Percentiles rank a stretch among this genome's conserved stretches.
Evolutionary conservation across 2,329 filamentous ascomycete species (phyloP).

Genomic region (Epichloe gansuensis): DNA sequence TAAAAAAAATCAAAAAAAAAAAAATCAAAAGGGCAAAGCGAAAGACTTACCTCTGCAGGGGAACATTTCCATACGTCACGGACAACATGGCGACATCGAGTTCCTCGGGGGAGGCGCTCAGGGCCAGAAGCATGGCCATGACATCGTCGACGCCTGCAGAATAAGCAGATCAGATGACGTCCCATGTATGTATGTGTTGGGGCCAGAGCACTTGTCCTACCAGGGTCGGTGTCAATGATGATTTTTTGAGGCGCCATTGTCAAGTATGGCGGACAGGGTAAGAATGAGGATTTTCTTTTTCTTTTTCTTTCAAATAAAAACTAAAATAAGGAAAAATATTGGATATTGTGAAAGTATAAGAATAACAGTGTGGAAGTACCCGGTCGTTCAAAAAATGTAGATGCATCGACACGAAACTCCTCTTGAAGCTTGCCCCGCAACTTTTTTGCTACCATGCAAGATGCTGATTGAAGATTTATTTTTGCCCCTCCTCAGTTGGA

Average conservation of each 20-base stretch:
- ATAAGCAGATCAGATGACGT: neutral
- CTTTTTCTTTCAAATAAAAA: too few species aligned
- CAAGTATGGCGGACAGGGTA: neutral
- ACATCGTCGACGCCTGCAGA: slow-evolving; percentile 70
- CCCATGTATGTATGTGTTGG: slow-evolving; percentile 5
- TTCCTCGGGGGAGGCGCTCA: slow-evolving; percentile 74
- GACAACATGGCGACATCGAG: slow-evolving; percentile 77
- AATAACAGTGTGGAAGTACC: neutral
- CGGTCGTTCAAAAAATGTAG: neutral
- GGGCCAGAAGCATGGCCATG: slow-evolving; percentile 73
- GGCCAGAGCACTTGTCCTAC: slow-evolving; percentile 28
- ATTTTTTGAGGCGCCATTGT: slow-evolving; percentile 59
- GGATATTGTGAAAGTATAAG: neutral
- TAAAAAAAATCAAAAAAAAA: neutral
- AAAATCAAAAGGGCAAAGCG: neutral
- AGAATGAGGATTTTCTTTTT: too few species aligned
- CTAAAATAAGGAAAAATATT: neutral
- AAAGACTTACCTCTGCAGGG: slow-evolving; percentile 56
- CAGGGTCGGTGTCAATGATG: slow-evolving; percentile 91
- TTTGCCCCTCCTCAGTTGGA: too few species aligned
- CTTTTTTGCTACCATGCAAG: neutral
- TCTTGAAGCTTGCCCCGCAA: neutral
- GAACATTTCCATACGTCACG: slow-evolving; percentile 87
- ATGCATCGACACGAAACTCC: neutral
- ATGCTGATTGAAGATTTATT: neutral